Percentiles rank a stretch among this genome's conserved stretches.
These are phyloP conservation scores for Ascochyta lentis DNA, from an alignment of 2,329 filamentous ascomycete species.

Conservation along the genomic window DNA sequence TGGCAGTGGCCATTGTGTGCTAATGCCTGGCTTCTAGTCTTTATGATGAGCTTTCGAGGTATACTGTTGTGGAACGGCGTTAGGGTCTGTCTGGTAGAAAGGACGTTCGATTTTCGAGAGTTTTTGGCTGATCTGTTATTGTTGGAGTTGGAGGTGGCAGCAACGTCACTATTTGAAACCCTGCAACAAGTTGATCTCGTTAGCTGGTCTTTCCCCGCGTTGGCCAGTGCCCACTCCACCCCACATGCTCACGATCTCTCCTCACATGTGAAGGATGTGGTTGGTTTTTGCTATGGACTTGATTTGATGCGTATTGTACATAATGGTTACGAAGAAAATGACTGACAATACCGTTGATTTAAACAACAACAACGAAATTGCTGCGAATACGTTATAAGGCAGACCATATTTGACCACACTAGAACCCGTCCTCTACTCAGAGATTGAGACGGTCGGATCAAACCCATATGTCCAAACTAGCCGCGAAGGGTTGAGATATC, in stretches of 20 bases:
- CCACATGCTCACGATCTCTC: not conserved
- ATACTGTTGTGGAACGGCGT: not conserved
- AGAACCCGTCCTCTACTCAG: slow-evolving; percentile 9
- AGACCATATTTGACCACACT: not conserved
- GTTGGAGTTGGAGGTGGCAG: not conserved
- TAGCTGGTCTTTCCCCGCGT: slow-evolving; percentile 1
- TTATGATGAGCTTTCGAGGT: too few relatives aligned
- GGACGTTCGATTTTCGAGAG: too few relatives aligned
- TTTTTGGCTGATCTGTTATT: not conserved
- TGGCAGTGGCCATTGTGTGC: slow-evolving; percentile 25
- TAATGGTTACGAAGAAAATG: not conserved
- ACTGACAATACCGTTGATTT: not conserved
- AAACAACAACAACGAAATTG: too few relatives aligned
- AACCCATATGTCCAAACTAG: slow-evolving; percentile 8
- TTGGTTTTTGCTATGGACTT: not conserved
- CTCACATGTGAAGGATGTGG: not conserved
- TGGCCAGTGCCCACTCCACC: not conserved
- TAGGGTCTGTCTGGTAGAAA: not conserved
- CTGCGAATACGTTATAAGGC: not conserved
- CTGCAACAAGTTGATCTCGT: not conserved
- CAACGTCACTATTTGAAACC: slow-evolving; percentile 13
- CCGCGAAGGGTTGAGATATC: slow-evolving; percentile 37
- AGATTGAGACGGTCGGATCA: slow-evolving; percentile 12
- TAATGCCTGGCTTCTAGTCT: not conserved
- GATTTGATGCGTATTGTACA: slow-evolving; percentile 1